Percentiles rank a stretch among this genome's conserved stretches.
phyloP scores from a whole-genome alignment of 106 monocot genomes.

The Acorus gramineus region DNA sequence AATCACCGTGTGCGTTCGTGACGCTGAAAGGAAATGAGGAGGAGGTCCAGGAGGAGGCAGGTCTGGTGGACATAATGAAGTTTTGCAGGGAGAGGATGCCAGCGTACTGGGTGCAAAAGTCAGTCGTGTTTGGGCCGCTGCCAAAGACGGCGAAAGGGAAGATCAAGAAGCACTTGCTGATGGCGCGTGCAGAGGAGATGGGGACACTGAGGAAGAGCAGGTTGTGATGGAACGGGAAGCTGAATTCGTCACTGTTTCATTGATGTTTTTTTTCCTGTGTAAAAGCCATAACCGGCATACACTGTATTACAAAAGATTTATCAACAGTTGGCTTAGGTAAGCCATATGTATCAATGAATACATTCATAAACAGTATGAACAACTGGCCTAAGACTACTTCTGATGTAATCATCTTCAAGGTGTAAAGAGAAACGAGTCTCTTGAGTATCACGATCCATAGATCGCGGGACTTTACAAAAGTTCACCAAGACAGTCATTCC shows the following conservation, averaged over 20 bases:
- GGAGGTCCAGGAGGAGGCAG: slow-evolving; percentile 12
- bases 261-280: too few relatives aligned
- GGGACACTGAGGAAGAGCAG: slow-evolving; percentile 57
- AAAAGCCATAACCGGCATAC: too few relatives aligned
- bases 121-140: slow-evolving; percentile 49
- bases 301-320: too few relatives aligned
- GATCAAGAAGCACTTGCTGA: slow-evolving; percentile 58
- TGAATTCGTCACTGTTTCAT: neutral
- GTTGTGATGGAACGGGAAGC: slow-evolving; percentile 10
- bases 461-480: too few relatives aligned
- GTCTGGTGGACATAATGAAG: slow-evolving; percentile 29
- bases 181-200: slow-evolving; percentile 46
- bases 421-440: too few relatives aligned
- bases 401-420: too few relatives aligned
- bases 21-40: slow-evolving; percentile 28
- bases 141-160: slow-evolving; percentile 70
- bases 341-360: too few relatives aligned
- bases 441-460: too few relatives aligned
- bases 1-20: slow-evolving; percentile 71
- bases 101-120: slow-evolving; percentile 60
- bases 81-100: slow-evolving; percentile 52
- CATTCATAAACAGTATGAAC: too few relatives aligned
- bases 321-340: too few relatives aligned
- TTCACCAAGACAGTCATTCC: too few relatives aligned
- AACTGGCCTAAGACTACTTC: too few relatives aligned